phyloP scores from a whole-genome alignment of 1,284 basidiomycete genomes.

The Paramarasmius palmivorus region DNA sequence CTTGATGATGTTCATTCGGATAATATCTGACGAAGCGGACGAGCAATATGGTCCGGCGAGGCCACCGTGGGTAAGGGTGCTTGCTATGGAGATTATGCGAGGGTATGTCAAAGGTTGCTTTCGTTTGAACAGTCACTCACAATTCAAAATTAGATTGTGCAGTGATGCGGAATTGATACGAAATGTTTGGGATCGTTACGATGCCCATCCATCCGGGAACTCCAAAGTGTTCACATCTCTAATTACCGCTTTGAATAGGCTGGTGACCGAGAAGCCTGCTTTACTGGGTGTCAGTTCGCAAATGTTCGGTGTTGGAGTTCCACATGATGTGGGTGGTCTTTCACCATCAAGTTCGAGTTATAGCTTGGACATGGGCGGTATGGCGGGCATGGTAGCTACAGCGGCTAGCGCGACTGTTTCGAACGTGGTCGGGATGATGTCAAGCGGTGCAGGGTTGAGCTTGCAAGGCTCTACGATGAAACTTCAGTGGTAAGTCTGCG shows the following conservation, averaged over 20 bases:
- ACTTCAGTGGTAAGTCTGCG: constrained; percentile 68
- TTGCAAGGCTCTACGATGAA: constrained; percentile 77
- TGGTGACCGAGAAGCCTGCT: constrained; percentile 85
- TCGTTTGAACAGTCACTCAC: constrained; percentile 5
- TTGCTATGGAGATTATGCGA: constrained; percentile 90
- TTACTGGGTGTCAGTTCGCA: constrained; percentile 78
- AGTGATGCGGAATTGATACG: constrained; percentile 82
- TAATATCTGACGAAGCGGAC: constrained; percentile 72
- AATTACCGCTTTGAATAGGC: constrained; percentile 78
- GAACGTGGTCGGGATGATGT: constrained; percentile 58
- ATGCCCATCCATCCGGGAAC: constrained; percentile 53
- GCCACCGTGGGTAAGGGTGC: constrained; percentile 85
- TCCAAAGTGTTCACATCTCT: constrained; percentile 81
- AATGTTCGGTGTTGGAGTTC: constrained; percentile 78
- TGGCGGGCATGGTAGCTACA: constrained; percentile 82
- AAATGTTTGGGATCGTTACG: constrained; percentile 81
- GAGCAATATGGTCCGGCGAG: constrained; percentile 42
- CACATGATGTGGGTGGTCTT: constrained; percentile 35
- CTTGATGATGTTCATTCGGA: constrained; percentile 76
- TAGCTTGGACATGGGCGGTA: constrained; percentile 64
- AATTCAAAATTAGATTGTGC: constrained; percentile 59
- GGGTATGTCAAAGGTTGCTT: constrained; percentile 45
- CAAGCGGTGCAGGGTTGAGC: constrained; percentile 59
- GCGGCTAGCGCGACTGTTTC: constrained; percentile 81
- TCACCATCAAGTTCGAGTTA: constrained; percentile 38